Conservation (phyloP, 2,329 filamentous ascomycete species). For the Alternaria panax region DNA sequence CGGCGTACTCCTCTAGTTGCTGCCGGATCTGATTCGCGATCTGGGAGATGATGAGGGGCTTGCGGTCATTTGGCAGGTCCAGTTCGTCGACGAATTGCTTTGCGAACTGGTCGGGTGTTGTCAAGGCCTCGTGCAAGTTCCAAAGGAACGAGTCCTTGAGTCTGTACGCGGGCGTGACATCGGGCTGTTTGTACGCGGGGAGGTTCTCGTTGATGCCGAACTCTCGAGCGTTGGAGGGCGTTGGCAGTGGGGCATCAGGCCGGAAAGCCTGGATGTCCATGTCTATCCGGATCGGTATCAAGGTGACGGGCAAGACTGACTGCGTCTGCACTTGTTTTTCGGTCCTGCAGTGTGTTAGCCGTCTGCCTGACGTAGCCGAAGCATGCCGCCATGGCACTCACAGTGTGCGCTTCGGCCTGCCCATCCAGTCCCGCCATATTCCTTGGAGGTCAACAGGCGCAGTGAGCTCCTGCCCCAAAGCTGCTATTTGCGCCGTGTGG, state of each 20-base stretch:
- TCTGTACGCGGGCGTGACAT: slow-evolving; percentile 82
- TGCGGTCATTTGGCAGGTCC: slow-evolving; percentile 78
- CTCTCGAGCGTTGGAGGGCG: slow-evolving; percentile 65
- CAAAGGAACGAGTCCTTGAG: slow-evolving; percentile 96
- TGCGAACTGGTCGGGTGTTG: slow-evolving; percentile 97
- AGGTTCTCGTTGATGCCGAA: slow-evolving; percentile 72
- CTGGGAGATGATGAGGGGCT: slow-evolving; percentile 71
- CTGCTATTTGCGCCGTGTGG: slow-evolving; percentile 72
- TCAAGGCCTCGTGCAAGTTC: slow-evolving; percentile 94
- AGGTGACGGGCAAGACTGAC: slow-evolving; percentile 81
- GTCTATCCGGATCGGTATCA: slow-evolving; percentile 96
- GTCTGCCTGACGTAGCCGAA: neutral
- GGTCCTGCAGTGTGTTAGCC: slow-evolving; percentile 51
- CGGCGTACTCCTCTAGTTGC: slow-evolving; percentile 94
- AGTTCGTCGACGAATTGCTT: slow-evolving; percentile 88
- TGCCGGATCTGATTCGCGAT: slow-evolving; percentile 95
- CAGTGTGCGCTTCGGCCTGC: slow-evolving; percentile 65
- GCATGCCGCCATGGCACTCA: slow-evolving; percentile 46
- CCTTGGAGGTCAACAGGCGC: slow-evolving; percentile 84
- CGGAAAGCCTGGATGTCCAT: slow-evolving; percentile 84
- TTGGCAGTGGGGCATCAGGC: slow-evolving; percentile 70
- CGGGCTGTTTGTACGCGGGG: slow-evolving; percentile 80
- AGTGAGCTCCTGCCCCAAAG: slow-evolving; percentile 81
- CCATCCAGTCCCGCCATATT: slow-evolving; percentile 96
- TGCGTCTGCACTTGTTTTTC: slow-evolving; percentile 69